phyloP scores from a whole-genome alignment of 345 rosid species.

The Nasturtium officinale region DNA sequence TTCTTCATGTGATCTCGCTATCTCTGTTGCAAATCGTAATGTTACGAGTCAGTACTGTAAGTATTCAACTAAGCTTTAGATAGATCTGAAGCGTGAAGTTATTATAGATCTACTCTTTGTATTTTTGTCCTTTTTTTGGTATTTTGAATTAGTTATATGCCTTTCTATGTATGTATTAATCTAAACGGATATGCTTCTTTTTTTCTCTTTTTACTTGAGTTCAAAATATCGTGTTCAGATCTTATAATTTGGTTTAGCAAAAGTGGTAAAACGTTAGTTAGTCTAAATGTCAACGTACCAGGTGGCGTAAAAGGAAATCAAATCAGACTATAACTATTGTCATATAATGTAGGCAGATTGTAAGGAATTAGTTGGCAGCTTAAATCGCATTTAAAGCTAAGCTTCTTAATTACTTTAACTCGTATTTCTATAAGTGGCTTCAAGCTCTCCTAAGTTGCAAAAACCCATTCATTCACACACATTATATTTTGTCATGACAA shows the following conservation, averaged over 20 bases:
- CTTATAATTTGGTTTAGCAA: constrained; percentile 1
- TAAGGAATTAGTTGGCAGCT: constrained; percentile 37
- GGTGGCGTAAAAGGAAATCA: neutral
- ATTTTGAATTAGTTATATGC: neutral
- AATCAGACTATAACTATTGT: constrained; percentile 2
- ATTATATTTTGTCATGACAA: constrained; percentile 3
- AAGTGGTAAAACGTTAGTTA: neutral
- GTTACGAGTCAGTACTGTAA: constrained; percentile 59
- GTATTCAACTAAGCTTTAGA: constrained; percentile 58
- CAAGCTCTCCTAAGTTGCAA: neutral
- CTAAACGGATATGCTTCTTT: neutral
- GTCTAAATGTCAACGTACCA: constrained; percentile 28
- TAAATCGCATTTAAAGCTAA: constrained; percentile 17
- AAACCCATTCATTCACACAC: neutral
- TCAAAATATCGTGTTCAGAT: neutral
- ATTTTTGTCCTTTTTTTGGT: neutral
- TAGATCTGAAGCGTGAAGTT: neutral
- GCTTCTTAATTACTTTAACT: constrained; percentile 6
- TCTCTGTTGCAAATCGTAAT: constrained; percentile 50
- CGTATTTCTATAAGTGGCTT: constrained; percentile 1
- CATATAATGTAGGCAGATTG: constrained; percentile 16
- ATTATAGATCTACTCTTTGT: constrained; percentile 10
- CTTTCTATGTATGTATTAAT: neutral
- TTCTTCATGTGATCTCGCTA: constrained; percentile 54
- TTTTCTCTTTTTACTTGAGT: neutral